phyloP scores from a whole-genome alignment of 164 flowering plant species.

The Macadamia tetraphylla region DNA sequence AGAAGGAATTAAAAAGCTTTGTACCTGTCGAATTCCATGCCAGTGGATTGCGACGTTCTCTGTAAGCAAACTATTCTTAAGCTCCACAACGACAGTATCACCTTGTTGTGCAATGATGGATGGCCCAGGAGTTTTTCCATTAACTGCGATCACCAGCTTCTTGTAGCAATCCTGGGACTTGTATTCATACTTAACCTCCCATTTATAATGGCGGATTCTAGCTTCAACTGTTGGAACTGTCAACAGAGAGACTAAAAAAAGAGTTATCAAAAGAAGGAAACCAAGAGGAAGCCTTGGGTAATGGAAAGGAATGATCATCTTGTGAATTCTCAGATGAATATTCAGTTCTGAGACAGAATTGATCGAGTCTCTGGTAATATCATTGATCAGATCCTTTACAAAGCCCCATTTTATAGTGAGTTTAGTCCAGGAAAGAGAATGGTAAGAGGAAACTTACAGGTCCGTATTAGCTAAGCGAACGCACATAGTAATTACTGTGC shows the following conservation, averaged over 20 bases:
- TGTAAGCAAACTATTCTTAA: constrained; percentile 60
- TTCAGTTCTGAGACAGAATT: too few species aligned
- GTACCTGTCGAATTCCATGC: constrained; percentile 95
- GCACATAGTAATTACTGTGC: too few species aligned
- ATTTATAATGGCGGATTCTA: constrained; percentile 41
- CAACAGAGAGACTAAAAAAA: background rate
- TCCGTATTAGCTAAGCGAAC: too few species aligned
- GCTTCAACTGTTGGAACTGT: constrained; percentile 36
- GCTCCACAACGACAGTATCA: constrained; percentile 74
- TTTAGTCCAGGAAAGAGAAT: too few species aligned
- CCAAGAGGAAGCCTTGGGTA: background rate
- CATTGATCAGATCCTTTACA: too few species aligned
- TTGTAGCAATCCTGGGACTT: constrained; percentile 71
- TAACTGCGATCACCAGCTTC: constrained; percentile 60
- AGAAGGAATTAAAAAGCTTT: background rate
- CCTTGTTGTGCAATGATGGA: constrained; percentile 60
- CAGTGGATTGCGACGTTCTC: constrained; percentile 90
- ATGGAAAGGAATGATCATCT: too few species aligned
- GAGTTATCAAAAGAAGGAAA: background rate
- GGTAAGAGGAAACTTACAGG: too few species aligned
- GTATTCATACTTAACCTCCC: constrained; percentile 77
- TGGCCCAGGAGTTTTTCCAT: constrained; percentile 80
- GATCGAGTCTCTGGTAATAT: too few species aligned
- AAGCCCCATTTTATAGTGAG: too few species aligned
- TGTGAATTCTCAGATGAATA: too few species aligned